phyloP scores from a whole-genome alignment of 441 rosid species.

The Pelargonium australe region DNA sequence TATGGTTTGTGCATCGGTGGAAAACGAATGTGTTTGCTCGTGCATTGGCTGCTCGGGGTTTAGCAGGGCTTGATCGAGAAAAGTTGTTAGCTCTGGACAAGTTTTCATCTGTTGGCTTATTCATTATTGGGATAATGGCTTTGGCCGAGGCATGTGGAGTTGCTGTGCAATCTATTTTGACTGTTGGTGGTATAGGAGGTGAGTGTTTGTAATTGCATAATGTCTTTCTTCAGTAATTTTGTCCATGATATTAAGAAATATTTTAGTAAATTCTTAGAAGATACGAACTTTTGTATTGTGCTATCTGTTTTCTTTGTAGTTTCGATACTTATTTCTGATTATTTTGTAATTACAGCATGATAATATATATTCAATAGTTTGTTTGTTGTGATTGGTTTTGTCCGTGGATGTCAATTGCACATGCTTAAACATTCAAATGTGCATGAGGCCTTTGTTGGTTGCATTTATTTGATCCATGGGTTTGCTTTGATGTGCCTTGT shows the following conservation, averaged over 20 bases:
- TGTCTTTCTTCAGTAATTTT: constrained; percentile 1
- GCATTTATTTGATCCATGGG: neutral
- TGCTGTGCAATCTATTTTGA: constrained; percentile 84
- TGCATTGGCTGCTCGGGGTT: constrained; percentile 37
- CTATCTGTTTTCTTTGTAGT: too few species aligned
- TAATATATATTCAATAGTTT: neutral
- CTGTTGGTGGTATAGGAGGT: constrained; percentile 98
- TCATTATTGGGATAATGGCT: constrained; percentile 70
- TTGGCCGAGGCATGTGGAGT: constrained; percentile 91
- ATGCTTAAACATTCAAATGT: neutral
- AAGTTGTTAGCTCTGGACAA: constrained; percentile 66
- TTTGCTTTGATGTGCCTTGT: neutral
- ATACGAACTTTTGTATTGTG: neutral
- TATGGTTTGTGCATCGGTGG: constrained; percentile 89
- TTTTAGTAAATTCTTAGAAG: neutral
- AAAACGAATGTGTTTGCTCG: constrained; percentile 62
- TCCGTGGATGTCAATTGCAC: neutral
- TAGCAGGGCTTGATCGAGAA: constrained; percentile 47
- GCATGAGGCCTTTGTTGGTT: neutral
- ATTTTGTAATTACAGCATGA: neutral
- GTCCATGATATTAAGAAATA: neutral
- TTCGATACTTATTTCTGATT: neutral
- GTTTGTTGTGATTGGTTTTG: neutral
- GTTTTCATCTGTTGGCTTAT: constrained; percentile 73
- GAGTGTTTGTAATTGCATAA: constrained; percentile 16